phyloP scores from a whole-genome alignment of 2,329 filamentous ascomycete genomes.

The Aspergillus neoniger region DNA sequence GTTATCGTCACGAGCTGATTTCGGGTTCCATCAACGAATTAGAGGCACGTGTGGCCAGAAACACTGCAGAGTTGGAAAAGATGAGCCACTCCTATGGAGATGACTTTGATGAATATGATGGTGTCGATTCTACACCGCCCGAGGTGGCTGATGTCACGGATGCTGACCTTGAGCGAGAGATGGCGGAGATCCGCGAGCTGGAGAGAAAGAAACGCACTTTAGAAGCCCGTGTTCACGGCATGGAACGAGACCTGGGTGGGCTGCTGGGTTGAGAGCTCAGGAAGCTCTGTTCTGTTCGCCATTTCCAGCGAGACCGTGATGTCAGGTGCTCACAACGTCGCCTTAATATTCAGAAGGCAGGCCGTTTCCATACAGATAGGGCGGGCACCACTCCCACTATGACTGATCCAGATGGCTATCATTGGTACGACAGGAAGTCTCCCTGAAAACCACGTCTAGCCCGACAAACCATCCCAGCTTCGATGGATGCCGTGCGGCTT shows the following conservation, averaged over 20 bases:
- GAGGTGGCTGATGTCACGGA: constrained; percentile 38
- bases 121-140: constrained; percentile 35
- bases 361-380: not conserved
- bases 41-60: constrained; percentile 75
- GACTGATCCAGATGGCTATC: not conserved
- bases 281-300: not conserved
- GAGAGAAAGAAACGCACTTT: constrained; percentile 64
- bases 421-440: not conserved
- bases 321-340: not conserved
- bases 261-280: constrained; percentile 50
- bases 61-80: constrained; percentile 69
- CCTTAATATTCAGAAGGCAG: not conserved
- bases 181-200: constrained; percentile 60
- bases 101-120: constrained; percentile 57
- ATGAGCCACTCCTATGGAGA: constrained; percentile 65
- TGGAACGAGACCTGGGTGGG: constrained; percentile 68
- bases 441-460: not conserved
- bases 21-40: constrained; percentile 75
- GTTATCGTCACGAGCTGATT: constrained; percentile 70
- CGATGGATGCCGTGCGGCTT: not conserved
- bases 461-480: not conserved
- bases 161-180: constrained; percentile 48
- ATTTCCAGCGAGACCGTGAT: not conserved
- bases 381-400: not conserved
- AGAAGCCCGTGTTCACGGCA: constrained; percentile 65